phyloP scores from a whole-genome alignment of 495 filamentous ascomycete genomes.

The Aspergillus olivimuriae region DNA sequence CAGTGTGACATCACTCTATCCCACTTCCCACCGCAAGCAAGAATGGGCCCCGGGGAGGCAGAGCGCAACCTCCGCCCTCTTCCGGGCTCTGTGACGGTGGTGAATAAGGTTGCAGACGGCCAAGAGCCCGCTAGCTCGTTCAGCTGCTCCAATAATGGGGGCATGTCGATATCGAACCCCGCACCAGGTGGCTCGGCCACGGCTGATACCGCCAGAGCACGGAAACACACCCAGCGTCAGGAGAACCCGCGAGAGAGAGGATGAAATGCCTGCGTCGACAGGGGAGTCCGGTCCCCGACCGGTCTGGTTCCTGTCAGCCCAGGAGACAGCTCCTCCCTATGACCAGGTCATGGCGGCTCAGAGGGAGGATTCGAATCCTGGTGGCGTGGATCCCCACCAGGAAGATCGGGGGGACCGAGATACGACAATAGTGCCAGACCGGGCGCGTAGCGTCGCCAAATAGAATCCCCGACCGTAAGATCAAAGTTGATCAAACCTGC shows the following conservation, averaged over 20 bases:
- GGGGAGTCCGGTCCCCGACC: too few species aligned
- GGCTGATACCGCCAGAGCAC: not conserved
- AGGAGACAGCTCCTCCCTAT: not conserved
- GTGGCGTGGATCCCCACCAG: not conserved
- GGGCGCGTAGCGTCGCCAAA: constrained; percentile 3
- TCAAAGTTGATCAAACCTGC: constrained; percentile 2
- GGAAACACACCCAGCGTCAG: too few species aligned
- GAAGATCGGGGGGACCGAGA: constrained; percentile 13
- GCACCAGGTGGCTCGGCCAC: constrained; percentile 4
- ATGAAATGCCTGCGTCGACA: too few species aligned
- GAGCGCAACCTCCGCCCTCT: too few species aligned
- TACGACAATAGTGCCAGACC: constrained; percentile 7
- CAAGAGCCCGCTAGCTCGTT: constrained; percentile 9
- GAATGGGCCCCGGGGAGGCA: too few species aligned
- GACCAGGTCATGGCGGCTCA: constrained; percentile 7
- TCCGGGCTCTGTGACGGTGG: not conserved
- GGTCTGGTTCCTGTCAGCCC: too few species aligned
- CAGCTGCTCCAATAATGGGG: constrained; percentile 10
- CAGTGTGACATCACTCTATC: constrained; percentile 6
- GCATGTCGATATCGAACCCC: constrained; percentile 8
- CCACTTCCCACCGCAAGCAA: not conserved
- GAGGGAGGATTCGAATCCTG: constrained; percentile 4
- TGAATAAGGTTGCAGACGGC: constrained; percentile 16
- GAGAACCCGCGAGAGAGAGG: too few species aligned
- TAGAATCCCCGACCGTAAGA: constrained; percentile 4